These are phyloP conservation scores for Rugonectria rugulosa DNA, from an alignment of 2,329 filamentous ascomycete genomes.

Conservation along the genomic window DNA sequence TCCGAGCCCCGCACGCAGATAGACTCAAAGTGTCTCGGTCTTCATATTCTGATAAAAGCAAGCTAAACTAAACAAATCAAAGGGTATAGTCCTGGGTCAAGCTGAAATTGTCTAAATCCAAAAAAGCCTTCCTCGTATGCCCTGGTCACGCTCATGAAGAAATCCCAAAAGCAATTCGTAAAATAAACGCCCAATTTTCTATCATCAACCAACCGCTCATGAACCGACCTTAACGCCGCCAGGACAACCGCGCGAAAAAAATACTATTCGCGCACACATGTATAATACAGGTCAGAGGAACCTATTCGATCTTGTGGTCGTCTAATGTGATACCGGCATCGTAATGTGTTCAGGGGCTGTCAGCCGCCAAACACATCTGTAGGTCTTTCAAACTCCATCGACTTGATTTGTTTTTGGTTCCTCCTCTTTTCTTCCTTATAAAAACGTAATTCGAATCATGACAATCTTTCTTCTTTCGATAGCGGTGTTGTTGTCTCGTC, in stretches of 20 bases:
- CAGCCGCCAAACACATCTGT: too few species aligned
- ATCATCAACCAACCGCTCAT: background rate
- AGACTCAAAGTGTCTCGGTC: background rate
- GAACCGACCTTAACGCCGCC: background rate
- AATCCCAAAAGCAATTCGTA: background rate
- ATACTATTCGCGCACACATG: too few species aligned
- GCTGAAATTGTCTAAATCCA: background rate
- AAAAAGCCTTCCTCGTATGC: background rate
- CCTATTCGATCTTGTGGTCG: too few species aligned
- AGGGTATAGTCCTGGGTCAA: slow-evolving; percentile 1
- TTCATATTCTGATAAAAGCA: background rate
- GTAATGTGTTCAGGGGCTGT: too few species aligned
- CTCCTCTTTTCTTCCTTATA: too few species aligned
- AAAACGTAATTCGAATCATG: too few species aligned
- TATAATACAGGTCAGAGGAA: too few species aligned
- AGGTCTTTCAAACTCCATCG: background rate
- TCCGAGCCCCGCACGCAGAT: background rate
- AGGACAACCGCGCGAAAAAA: too few species aligned
- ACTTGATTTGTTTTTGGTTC: too few species aligned
- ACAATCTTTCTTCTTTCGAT: too few species aligned
- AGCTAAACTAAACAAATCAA: background rate
- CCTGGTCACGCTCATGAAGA: background rate
- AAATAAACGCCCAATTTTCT: background rate
- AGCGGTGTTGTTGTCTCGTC: background rate
- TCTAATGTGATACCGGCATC: too few species aligned